A percentile compares a stretch with the other conserved stretches of the same genome.
Conservation (phyloP, 73 alveolate species). For the Paraurostyla sp. region DNA sequence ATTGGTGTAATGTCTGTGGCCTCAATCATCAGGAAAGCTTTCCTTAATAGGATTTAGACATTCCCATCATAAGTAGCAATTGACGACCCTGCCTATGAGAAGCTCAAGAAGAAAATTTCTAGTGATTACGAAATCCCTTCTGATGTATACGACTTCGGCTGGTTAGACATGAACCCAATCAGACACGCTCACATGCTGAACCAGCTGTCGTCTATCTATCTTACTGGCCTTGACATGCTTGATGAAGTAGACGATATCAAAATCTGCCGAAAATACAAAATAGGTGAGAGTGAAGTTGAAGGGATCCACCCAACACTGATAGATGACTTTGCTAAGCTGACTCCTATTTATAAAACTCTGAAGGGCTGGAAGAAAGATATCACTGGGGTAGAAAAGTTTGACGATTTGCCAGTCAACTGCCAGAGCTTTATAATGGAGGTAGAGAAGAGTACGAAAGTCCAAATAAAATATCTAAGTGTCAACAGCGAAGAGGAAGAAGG, state of each 20-base stretch:
- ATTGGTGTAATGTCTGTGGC: constrained; percentile 54
- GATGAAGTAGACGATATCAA: constrained; percentile 47
- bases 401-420: constrained; percentile 43
- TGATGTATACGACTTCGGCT: constrained; percentile 22
- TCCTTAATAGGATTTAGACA: constrained; percentile 23
- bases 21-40: constrained; percentile 38
- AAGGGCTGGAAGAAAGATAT: constrained; percentile 48
- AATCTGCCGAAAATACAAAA: neutral
- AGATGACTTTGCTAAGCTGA: constrained; percentile 6
- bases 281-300: constrained; percentile 13
- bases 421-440: constrained; percentile 20
- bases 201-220: constrained; percentile 24
- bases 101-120: neutral
- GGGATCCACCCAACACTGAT: constrained; percentile 30
- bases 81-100: constrained; percentile 16
- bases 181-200: constrained; percentile 51
- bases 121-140: constrained; percentile 13
- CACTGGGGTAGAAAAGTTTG: constrained; percentile 6
- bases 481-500: constrained; percentile 55
- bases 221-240: constrained; percentile 33
- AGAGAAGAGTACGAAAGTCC: constrained; percentile 14
- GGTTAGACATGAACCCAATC: constrained; percentile 54
- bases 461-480: constrained; percentile 23
- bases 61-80: constrained; percentile 40
- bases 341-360: constrained; percentile 7